Base-by-base conservation (phyloP, 2,329 filamentous ascomycete genomes). In the Alternaria brassicae region DNA sequence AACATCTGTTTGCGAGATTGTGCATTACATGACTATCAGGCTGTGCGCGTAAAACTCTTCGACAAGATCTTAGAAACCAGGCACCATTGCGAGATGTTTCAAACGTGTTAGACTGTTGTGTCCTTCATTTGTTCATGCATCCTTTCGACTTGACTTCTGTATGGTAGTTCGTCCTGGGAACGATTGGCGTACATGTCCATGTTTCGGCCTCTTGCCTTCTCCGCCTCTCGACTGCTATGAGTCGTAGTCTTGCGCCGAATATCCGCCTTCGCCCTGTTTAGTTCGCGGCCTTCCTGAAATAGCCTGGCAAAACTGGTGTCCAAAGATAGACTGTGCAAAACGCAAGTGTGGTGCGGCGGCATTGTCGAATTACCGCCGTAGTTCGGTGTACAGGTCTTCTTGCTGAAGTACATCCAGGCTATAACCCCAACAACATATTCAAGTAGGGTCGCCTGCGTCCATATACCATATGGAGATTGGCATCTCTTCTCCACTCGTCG, bases 1-100 rank as follows among this genome's bases (percentile, higher is more conserved):
- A 66, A 68, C 47, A 45, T 55, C 65, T 52, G 57, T 66, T 68
- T 60, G 67, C 66, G 68, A 69, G 21, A 73, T 69, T 72, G 58
- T 37, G 47, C 53, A 56, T 56, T 21, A 52, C 40, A 49, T 42
- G 36, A n/a, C 32, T 23, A 17, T 13, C 27, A 25, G 49, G 49
- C 47, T 53, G 25, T 23, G 39, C 41, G 23, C 32, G 47, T 27
- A 37, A 40, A 19, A n/a, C 25, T 36, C 41, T 17, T 32, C 36
- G 56, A 34, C 44, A 59, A 19, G 44, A 40, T 58, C 48, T 57
- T 48, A 23, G 45, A 44, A 27, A 39, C 45, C 50, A 61, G 55
- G 45, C 49, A 48, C 44, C 50, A 54, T 40, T 39, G 34, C 52
- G 25, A 34, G 37, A 56, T 56, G 56, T 61, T 62, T 55, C 48